Evolutionary conservation across 73 alveolate species (phyloP).

Genomic region (Blepharisma stoltei): DNA sequence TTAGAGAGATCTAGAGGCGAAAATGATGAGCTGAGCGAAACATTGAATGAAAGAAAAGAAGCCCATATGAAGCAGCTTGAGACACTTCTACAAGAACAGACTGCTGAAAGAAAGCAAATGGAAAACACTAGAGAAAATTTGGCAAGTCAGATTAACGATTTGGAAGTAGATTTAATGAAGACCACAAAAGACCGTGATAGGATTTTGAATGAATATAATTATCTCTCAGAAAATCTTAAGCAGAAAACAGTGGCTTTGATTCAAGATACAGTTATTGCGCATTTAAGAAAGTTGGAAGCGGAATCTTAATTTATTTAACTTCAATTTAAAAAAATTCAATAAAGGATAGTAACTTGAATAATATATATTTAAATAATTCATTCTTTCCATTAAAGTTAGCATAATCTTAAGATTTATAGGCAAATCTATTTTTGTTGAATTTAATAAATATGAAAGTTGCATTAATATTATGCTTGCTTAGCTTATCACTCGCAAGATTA

Average conservation of each 20-base stretch:
- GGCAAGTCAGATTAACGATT: not conserved
- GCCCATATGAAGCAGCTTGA: constrained; percentile 27
- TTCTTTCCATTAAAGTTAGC: too few relatives aligned
- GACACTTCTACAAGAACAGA: not conserved
- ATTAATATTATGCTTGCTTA: too few relatives aligned
- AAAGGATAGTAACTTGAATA: too few relatives aligned
- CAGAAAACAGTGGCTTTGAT: not conserved
- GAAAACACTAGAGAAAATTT: not conserved
- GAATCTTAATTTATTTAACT: not conserved
- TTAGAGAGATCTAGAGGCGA: not conserved
- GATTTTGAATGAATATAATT: not conserved
- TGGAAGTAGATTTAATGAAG: not conserved
- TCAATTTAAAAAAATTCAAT: too few relatives aligned
- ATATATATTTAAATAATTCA: too few relatives aligned
- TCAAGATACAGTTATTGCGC: constrained; percentile 7
- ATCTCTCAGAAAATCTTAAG: constrained; percentile 2
- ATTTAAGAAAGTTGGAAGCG: not conserved
- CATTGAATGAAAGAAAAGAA: not conserved
- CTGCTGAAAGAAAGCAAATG: not conserved
- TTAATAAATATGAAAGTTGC: too few relatives aligned
- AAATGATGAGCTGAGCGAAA: not conserved
- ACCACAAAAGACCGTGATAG: not conserved
- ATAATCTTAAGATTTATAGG: too few relatives aligned
- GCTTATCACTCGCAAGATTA: too few relatives aligned
- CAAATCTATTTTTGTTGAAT: too few relatives aligned